Conservation (phyloP, 805 yeast genomes). For the Maudiozyma serrabonitensis region DNA sequence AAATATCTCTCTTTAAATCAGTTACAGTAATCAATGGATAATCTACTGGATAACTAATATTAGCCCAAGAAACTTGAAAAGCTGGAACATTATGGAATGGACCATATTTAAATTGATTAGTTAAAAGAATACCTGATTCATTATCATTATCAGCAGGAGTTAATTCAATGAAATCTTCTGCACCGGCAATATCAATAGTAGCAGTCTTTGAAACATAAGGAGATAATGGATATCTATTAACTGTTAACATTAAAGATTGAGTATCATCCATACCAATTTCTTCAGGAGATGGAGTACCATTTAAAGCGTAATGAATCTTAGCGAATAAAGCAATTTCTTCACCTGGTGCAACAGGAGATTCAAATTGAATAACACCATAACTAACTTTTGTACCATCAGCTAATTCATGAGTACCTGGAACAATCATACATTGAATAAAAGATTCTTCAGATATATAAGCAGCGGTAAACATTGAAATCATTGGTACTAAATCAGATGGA, state of each 20-base stretch:
- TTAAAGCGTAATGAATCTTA: constrained; percentile 39
- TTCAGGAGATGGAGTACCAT: constrained; percentile 54
- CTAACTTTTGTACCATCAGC: constrained; percentile 24
- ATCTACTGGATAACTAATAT: constrained; percentile 54
- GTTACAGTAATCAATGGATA: constrained; percentile 54
- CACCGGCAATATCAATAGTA: constrained; percentile 33
- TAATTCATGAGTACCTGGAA: constrained; percentile 15
- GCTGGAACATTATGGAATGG: constrained; percentile 42
- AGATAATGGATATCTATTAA: constrained; percentile 48
- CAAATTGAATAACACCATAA: constrained; percentile 44
- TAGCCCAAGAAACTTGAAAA: constrained; percentile 34
- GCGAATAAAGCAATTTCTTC: constrained; percentile 40
- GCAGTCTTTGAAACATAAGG: constrained; percentile 53
- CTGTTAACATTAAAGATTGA: constrained; percentile 49
- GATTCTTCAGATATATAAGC: constrained; percentile 21
- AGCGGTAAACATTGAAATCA: constrained; percentile 39
- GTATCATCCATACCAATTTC: constrained; percentile 46
- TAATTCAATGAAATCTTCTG: constrained; percentile 14
- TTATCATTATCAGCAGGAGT: constrained; percentile 13
- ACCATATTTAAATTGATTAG: constrained; percentile 34
- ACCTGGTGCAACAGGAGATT: constrained; percentile 60
- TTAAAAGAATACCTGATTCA: constrained; percentile 30
- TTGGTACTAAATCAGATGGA: constrained; percentile 37
- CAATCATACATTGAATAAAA: constrained; percentile 21
- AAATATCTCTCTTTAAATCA: constrained; percentile 58